Evolutionary conservation across 2,329 filamentous ascomycete genomes (phyloP), one percentile per base, ranked within the genome.

Genomic region (Aureobasidium vineae): DNA sequence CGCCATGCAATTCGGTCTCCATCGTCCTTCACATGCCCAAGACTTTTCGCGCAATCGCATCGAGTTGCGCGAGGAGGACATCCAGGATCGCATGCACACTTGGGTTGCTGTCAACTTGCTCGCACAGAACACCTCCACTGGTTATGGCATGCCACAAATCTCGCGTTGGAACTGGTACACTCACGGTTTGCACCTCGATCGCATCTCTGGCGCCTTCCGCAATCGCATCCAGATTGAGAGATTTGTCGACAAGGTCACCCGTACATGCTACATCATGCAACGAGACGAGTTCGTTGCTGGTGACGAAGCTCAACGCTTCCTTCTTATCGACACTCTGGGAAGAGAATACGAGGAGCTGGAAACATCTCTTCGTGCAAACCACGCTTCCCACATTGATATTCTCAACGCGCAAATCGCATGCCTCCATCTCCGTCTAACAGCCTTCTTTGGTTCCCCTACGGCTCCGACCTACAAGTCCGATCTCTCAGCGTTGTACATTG

Each of bases 21-120:
- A 95, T 73, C 85, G 90, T 56, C 91, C 90, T 15, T 91, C 89
- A 65, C 88, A 93, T 75, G 90, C 90, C 52, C 90, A 93, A 75
- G 91, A 94, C 75, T 95, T 94, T 75, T 92, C 90, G 1, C 82
- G 90, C 59, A 88, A 90, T 33, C 72, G 73, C 40, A 71, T 78
- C 28, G 88, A 92, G 70, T 81, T 94, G 45, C 89, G 90, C 71
- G 89, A 89, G 72, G 90, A 93, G 73, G 90, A 93, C 72, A 85
- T 93, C 67, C 86, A 90, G 70, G 90, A 95, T 73, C 84, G 91
- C 43, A 86, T 93, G 50, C 86, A 87, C 60, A 94, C 90, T 1
- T 95, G 90, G 90, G 90, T 90, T 1, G 89, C 91, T 4, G 92
- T 90, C 79, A 95, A 95, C 74, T 90, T 94, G 70, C 90, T 93